Base-by-base conservation (phyloP, 148 eudicot species). In the Vaccinium macrocarpon region DNA sequence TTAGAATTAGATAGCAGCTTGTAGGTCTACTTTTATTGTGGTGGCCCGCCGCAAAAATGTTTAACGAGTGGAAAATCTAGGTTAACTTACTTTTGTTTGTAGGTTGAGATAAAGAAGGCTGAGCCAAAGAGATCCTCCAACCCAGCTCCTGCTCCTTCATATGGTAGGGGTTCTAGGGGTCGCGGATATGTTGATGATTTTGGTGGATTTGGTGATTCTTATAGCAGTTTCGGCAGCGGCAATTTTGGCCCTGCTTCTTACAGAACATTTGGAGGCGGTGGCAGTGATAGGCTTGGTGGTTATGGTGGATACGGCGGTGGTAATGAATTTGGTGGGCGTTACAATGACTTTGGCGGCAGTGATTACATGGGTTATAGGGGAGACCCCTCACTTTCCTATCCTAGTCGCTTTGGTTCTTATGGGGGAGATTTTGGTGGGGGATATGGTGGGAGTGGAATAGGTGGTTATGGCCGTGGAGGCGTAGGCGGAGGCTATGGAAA, bases 51-150 rank as follows among this genome's bases (percentile, higher is more conserved):
- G 49, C 32, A 29, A 64, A 64, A 27, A 71, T 70, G 21, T 50
- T 51, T 51, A 50, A 15, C 51, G 5, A 61, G 78, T 72, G 72
- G 50, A 71, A 81, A 81, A 48, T 19, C 51, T 82, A 82, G 84
- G 84, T 82, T 82, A 82, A 82, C 84, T 38, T 55, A 72, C 66
- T 82, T 73, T 35, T 73, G 73, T 73, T 72, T 82, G 87, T 85
- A 79, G 88, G 78, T 94, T 88, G 98, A 94, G 92, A 89, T 94
- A 86, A 94, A 94, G 92, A 94, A 91, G 90, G 98, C 98, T 76
- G 98, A 94, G 90, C 95, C 98, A 81, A 92, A 92, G 92, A 94
- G 89, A 89, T 75, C 94, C 82, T 91, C 93, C 84, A 89, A 90
- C 85, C 86, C 90, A 72, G 89, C 87, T 71, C 88, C 91, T 84